These are phyloP conservation scores for Pulveroboletus sp. DNA, from an alignment of 768 basidiomycete genomes.

Conservation along the genomic window DNA sequence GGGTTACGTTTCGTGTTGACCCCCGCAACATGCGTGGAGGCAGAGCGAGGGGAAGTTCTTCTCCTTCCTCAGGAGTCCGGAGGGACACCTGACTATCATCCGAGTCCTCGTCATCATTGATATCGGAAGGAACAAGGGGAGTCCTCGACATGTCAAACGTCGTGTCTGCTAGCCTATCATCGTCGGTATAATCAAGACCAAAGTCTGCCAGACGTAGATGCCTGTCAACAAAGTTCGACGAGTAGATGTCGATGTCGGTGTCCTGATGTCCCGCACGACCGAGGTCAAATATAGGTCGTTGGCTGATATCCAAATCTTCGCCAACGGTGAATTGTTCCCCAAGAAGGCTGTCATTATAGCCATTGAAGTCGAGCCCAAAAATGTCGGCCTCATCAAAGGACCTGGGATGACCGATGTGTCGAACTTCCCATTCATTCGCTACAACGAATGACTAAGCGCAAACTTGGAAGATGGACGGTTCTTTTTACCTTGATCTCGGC, in stretches of 20 bases:
- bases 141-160: constrained; percentile 19
- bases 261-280: background rate
- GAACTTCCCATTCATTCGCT: constrained; percentile 33
- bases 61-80: constrained; percentile 28
- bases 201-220: constrained; percentile 11
- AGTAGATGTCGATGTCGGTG: background rate
- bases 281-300: constrained; percentile 21
- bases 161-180: constrained; percentile 11
- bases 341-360: constrained; percentile 25
- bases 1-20: background rate
- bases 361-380: constrained; percentile 23
- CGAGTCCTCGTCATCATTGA: constrained; percentile 28
- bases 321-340: constrained; percentile 20
- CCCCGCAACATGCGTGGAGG: background rate
- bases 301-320: constrained; percentile 24
- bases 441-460: constrained; percentile 6
- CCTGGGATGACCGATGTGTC: constrained; percentile 6
- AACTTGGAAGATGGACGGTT: background rate
- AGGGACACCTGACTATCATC: constrained; percentile 25
- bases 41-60: constrained; percentile 9
- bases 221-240: constrained; percentile 1
- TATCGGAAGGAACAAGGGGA: constrained; percentile 23
- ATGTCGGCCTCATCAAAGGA: constrained; percentile 14
- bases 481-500: constrained; percentile 21
- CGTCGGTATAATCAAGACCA: constrained; percentile 2